These are phyloP conservation scores for Rhizopus sp. DNA, from an alignment of 371 early-diverging fungal species.

Conservation along the genomic window DNA sequence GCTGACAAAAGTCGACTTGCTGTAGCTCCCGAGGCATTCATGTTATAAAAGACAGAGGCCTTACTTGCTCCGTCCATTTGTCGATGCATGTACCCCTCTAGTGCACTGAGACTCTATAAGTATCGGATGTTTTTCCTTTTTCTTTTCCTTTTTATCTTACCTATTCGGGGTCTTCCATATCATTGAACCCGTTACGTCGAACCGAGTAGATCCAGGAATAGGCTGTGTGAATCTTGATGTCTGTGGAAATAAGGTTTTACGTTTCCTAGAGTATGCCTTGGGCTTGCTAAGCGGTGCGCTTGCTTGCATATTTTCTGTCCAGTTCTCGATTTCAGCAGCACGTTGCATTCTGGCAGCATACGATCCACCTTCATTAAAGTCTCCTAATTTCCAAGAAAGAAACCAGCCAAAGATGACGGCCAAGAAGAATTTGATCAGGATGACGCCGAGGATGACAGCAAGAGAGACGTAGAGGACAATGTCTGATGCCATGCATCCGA, in stretches of 20 bases:
- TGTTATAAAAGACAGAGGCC: constrained; percentile 16
- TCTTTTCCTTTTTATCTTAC: constrained; percentile 17
- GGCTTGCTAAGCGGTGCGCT: constrained; percentile 30
- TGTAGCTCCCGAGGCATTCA: constrained; percentile 12
- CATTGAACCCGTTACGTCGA: constrained; percentile 24
- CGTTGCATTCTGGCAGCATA: constrained; percentile 62
- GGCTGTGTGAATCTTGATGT: constrained; percentile 49
- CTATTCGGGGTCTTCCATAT: constrained; percentile 42
- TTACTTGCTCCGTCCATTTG: constrained; percentile 16
- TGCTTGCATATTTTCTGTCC: constrained; percentile 56
- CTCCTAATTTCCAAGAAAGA: constrained; percentile 63
- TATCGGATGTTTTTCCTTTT: not conserved
- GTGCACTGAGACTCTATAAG: constrained; percentile 10
- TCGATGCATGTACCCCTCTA: constrained; percentile 19
- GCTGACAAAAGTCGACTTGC: constrained; percentile 22
- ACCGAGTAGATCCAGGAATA: constrained; percentile 43
- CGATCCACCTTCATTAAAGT: constrained; percentile 47
- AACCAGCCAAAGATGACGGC: constrained; percentile 80
- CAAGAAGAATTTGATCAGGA: constrained; percentile 69
- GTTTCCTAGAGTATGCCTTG: constrained; percentile 6
- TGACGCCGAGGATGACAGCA: constrained; percentile 63
- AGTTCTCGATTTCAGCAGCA: constrained; percentile 59
- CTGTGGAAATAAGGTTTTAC: constrained; percentile 40
- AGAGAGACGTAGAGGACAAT: constrained; percentile 64
- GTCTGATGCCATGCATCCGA: constrained; percentile 73